These are phyloP conservation scores for Lasiosphaeria miniovina DNA, from an alignment of 495 filamentous ascomycete species.

Conservation along the genomic window DNA sequence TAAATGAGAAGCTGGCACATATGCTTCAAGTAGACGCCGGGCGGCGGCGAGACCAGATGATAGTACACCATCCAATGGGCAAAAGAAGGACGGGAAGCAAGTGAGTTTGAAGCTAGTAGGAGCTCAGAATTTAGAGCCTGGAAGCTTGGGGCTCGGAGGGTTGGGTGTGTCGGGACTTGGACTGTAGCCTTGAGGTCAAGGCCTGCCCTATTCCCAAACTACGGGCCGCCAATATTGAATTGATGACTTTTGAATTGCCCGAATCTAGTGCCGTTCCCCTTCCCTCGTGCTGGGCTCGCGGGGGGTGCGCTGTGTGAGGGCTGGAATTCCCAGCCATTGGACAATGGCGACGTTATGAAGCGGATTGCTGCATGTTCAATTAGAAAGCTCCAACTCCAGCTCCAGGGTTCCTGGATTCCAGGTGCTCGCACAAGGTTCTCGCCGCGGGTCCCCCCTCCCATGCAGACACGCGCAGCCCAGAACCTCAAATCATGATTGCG, in stretches of 20 bases:
- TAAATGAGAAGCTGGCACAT: too few species aligned
- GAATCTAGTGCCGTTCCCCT: slow-evolving; percentile 22
- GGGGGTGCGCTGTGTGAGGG: slow-evolving; percentile 14
- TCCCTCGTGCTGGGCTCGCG: slow-evolving; percentile 23
- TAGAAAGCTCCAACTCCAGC: slow-evolving; percentile 15
- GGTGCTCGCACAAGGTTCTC: slow-evolving; percentile 15
- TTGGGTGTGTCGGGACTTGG: neutral
- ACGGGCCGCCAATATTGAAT: slow-evolving; percentile 15
- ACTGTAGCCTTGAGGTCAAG: too few species aligned
- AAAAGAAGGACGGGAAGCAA: too few species aligned
- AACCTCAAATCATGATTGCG: neutral
- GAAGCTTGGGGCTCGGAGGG: neutral
- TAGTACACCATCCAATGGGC: too few species aligned
- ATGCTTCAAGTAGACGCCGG: too few species aligned
- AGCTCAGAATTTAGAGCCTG: neutral
- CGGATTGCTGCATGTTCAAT: slow-evolving; percentile 23
- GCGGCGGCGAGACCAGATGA: too few species aligned
- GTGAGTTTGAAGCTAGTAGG: too few species aligned
- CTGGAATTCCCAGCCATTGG: slow-evolving; percentile 20
- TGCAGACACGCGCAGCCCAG: slow-evolving; percentile 16
- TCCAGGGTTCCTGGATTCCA: slow-evolving; percentile 18
- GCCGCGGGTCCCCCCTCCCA: slow-evolving; percentile 2
- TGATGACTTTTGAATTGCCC: slow-evolving; percentile 19
- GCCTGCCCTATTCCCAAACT: slow-evolving; percentile 10
- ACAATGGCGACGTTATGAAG: slow-evolving; percentile 6